These are phyloP conservation scores for Auriscalpium orientale DNA, from an alignment of 768 basidiomycete genomes.

Conservation along the genomic window DNA sequence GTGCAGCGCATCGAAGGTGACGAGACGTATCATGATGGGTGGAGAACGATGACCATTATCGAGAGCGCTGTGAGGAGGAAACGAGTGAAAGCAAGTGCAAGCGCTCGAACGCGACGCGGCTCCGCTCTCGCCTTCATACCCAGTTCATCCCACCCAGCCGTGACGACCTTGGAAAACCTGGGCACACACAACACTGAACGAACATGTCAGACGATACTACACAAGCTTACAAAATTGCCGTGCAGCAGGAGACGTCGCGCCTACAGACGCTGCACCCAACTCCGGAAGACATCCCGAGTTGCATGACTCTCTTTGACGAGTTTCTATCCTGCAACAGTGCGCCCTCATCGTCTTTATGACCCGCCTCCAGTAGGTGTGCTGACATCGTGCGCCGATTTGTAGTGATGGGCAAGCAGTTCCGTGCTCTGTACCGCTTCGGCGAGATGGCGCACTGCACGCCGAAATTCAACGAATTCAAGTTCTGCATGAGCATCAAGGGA, in stretches of 20 bases:
- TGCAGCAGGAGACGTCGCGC: slow-evolving; percentile 63
- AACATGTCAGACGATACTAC: background rate
- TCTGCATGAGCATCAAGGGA: slow-evolving; percentile 79
- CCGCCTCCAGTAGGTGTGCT: background rate
- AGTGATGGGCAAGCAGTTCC: slow-evolving; percentile 78
- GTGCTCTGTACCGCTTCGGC: slow-evolving; percentile 83
- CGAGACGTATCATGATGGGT: slow-evolving; percentile 42
- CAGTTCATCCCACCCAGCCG: too few relatives aligned
- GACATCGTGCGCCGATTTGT: slow-evolving; percentile 4
- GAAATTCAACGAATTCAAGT: slow-evolving; percentile 91
- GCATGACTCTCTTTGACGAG: slow-evolving; percentile 66
- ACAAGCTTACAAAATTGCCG: slow-evolving; percentile 42
- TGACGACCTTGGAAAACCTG: background rate
- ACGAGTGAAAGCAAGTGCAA: too few relatives aligned
- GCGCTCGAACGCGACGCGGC: too few relatives aligned
- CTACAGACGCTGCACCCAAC: slow-evolving; percentile 64
- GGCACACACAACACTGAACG: background rate
- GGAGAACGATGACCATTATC: background rate
- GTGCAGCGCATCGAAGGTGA: slow-evolving; percentile 74
- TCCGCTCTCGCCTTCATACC: too few relatives aligned
- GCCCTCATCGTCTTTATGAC: slow-evolving; percentile 8
- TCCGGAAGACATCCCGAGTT: slow-evolving; percentile 73
- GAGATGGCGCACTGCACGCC: slow-evolving; percentile 58
- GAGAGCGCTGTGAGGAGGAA: too few relatives aligned
- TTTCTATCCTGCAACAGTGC: slow-evolving; percentile 66